These are phyloP conservation scores for Gracilaria gracilis DNA, from an alignment of 23 red algal species.

Conservation along the genomic window DNA sequence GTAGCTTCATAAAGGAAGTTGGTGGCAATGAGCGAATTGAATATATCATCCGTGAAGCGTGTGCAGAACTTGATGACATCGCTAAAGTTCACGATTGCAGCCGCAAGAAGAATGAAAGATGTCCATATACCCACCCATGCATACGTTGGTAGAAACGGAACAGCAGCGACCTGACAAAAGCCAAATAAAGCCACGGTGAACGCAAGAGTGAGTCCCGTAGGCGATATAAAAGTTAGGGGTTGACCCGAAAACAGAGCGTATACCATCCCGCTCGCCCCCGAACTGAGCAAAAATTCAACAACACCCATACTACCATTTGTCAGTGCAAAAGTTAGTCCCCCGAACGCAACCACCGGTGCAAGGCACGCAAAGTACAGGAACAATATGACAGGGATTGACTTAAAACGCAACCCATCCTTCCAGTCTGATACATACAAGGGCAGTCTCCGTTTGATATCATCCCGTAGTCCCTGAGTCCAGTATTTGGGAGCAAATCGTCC, in stretches of 20 bases:
- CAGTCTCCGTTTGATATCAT: conserved; percentile 78
- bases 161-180: conserved; percentile 65
- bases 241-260: conserved; percentile 87
- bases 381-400: conserved; percentile 76
- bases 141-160: conserved; percentile 90
- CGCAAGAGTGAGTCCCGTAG: conserved; percentile 94
- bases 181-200: conserved; percentile 90
- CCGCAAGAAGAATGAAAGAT: conserved; percentile 80
- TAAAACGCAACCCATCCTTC: conserved; percentile 79
- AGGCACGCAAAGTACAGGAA: conserved; percentile 95
- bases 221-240: conserved; percentile 94
- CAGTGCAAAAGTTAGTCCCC: conserved; percentile 82
- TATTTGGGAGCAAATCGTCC: conserved; percentile 59
- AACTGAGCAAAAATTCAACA: conserved; percentile 93
- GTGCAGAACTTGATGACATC: conserved; percentile 94
- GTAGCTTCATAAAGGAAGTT: conserved; percentile 93
- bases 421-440: conserved; percentile 82
- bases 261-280: conserved; percentile 69
- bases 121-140: conserved; percentile 98
- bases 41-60: conserved; percentile 98
- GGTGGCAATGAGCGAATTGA: conserved; percentile 93
- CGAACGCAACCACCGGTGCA: conserved; percentile 94
- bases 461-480: conserved; percentile 72
- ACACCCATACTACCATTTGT: conserved; percentile 96
- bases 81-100: conserved; percentile 75